Evolutionary conservation across 495 filamentous ascomycete species (phyloP).

Genomic region (Polyplosphaeria fusca): DNA sequence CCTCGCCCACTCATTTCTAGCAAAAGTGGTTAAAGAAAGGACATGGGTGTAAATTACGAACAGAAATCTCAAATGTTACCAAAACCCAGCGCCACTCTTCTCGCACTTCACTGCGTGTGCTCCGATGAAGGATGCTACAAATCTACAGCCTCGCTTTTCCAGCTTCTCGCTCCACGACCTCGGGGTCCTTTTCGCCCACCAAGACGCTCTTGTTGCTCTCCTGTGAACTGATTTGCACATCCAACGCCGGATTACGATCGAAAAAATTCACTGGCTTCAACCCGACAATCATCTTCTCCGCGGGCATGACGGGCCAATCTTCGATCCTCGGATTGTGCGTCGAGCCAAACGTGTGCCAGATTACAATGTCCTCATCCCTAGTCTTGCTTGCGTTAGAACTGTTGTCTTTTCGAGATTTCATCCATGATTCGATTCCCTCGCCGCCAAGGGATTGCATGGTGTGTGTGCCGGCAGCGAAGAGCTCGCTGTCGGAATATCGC

Average conservation of each 20-base stretch:
- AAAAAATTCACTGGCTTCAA: constrained; percentile 38
- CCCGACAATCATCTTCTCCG: constrained; percentile 32
- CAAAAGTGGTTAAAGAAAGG: too few relatives aligned
- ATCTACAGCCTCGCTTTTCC: neutral
- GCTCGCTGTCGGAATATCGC: constrained; percentile 30
- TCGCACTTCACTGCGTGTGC: too few relatives aligned
- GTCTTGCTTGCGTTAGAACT: neutral
- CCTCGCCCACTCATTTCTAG: too few relatives aligned
- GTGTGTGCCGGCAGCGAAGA: constrained; percentile 26
- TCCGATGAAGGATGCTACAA: too few relatives aligned
- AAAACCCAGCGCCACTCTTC: too few relatives aligned
- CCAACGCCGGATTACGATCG: constrained; percentile 31
- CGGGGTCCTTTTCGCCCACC: constrained; percentile 19
- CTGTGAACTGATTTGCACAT: constrained; percentile 28
- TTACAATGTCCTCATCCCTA: constrained; percentile 32
- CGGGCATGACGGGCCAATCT: constrained; percentile 38
- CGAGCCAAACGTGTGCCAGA: constrained; percentile 36
- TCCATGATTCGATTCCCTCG: constrained; percentile 22
- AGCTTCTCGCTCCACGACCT: constrained; percentile 1
- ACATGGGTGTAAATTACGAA: too few relatives aligned
- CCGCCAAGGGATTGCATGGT: constrained; percentile 32
- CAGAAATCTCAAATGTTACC: too few relatives aligned
- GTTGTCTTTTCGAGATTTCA: constrained; percentile 9
- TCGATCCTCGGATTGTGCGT: constrained; percentile 37
- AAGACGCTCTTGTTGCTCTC: constrained; percentile 32